phyloP scores from a whole-genome alignment of 192 early-diverging fungal species.

The Backusella circina region DNA sequence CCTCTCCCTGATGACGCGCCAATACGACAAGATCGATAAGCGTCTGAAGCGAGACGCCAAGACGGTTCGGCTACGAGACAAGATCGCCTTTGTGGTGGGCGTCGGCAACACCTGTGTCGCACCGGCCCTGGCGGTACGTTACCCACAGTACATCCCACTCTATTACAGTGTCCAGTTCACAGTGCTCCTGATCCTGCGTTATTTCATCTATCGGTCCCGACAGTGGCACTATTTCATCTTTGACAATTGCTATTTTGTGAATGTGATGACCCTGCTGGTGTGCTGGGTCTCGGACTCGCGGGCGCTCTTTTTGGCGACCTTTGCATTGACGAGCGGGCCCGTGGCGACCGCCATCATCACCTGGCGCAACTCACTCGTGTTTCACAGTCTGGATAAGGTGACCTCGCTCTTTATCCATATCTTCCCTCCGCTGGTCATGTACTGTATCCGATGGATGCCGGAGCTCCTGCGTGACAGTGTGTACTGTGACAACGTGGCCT shows the following conservation, averaged over 20 bases:
- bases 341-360: constrained; percentile 61
- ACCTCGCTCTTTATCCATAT: constrained; percentile 63
- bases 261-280: constrained; percentile 49
- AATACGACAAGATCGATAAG: constrained; percentile 18
- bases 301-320: constrained; percentile 35
- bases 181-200: constrained; percentile 42
- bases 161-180: constrained; percentile 44
- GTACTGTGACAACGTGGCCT: not conserved
- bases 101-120: constrained; percentile 62
- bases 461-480: not conserved
- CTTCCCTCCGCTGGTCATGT: constrained; percentile 52
- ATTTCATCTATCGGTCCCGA: constrained; percentile 47
- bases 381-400: constrained; percentile 64
- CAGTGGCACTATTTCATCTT: constrained; percentile 59
- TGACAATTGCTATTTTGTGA: constrained; percentile 60
- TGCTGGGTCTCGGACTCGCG: constrained; percentile 43
- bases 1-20: not conserved
- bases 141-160: constrained; percentile 49
- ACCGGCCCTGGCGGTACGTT: constrained; percentile 41
- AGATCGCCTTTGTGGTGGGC: constrained; percentile 61
- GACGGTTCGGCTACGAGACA: constrained; percentile 51
- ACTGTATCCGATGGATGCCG: constrained; percentile 55
- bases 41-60: constrained; percentile 32
- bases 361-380: constrained; percentile 51
- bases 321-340: constrained; percentile 54